These are phyloP conservation scores for Begonia masoniana DNA, from an alignment of 306 rosid species.

Conservation along the genomic window DNA sequence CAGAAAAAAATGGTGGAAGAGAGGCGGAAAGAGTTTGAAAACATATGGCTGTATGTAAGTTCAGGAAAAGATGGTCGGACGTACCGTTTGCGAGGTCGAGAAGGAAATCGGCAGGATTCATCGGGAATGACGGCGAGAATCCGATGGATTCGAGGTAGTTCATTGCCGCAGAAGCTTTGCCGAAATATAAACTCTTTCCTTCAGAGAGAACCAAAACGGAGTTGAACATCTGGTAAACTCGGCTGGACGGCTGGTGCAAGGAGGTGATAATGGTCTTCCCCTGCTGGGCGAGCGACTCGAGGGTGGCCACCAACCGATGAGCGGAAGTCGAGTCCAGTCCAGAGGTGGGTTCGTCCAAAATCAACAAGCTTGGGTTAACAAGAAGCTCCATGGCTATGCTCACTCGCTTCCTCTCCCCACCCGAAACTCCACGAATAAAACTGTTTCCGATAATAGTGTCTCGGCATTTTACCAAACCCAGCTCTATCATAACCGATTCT, in stretches of 20 bases:
- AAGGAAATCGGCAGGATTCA: conserved; percentile 87
- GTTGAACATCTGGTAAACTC: conserved; percentile 68
- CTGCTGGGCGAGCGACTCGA: conserved; percentile 45
- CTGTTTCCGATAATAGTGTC: conserved; percentile 67
- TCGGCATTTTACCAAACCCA: conserved; percentile 59
- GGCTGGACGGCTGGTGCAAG: conserved; percentile 85
- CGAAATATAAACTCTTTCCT: conserved; percentile 54
- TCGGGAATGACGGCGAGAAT: conserved; percentile 52
- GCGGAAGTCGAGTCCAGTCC: conserved; percentile 88
- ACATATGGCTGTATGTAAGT: too few relatives aligned
- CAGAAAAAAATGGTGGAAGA: too few relatives aligned
- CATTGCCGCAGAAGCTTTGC: conserved; percentile 53
- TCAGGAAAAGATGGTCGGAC: conserved; percentile 5
- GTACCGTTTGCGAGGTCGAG: conserved; percentile 96
- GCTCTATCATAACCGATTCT: conserved; percentile 51
- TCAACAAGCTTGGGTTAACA: conserved; percentile 50
- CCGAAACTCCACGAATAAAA: conserved; percentile 73
- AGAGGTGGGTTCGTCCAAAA: conserved; percentile 83
- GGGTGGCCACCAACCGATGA: conserved; percentile 39
- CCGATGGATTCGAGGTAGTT: conserved; percentile 57
- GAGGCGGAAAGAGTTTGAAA: too few relatives aligned
- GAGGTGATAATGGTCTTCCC: conserved; percentile 78
- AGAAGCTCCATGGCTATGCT: conserved; percentile 85
- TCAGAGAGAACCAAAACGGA: conserved; percentile 51
- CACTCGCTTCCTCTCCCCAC: conserved; percentile 83